Evolutionary conservation across 345 rosid genomes (phyloP).

Genomic region (Lagerstroemia speciosa): DNA sequence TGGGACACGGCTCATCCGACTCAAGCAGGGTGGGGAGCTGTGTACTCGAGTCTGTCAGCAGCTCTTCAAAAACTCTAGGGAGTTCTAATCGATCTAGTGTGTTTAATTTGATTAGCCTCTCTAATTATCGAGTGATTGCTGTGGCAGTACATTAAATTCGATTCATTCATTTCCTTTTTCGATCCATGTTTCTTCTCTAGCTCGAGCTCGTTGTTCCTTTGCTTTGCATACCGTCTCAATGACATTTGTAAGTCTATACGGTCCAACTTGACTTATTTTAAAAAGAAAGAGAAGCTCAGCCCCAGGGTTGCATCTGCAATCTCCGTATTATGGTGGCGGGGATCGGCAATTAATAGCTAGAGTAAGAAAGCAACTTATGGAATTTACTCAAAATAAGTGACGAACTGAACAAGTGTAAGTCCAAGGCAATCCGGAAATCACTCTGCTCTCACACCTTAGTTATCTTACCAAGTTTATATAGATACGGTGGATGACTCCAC

Average conservation of each 20-base stretch:
- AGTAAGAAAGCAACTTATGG: background rate
- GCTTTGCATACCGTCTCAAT: no score
- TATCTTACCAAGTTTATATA: background rate
- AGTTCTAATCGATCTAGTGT: background rate
- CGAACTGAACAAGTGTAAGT: background rate
- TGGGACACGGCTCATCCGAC: constrained; percentile 36
- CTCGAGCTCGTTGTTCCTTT: no score
- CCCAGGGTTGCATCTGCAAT: no score
- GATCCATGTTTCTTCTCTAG: no score
- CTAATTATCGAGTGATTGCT: no score
- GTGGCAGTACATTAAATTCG: background rate
- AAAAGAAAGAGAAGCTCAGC: no score
- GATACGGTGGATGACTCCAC: background rate
- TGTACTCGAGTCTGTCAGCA: constrained; percentile 15
- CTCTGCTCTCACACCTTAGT: background rate
- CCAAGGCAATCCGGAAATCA: background rate
- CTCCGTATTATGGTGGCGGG: no score
- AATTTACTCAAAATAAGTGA: background rate
- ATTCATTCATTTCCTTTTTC: background rate
- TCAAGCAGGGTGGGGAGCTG: constrained; percentile 32
- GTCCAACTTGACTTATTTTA: no score
- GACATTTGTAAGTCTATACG: no score
- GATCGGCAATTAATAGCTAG: no score
- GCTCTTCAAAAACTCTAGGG: constrained; percentile 14
- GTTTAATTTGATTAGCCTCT: no score